Evolutionary conservation across 306 rosid species (phyloP).

Genomic region (Lablab purpureus): DNA sequence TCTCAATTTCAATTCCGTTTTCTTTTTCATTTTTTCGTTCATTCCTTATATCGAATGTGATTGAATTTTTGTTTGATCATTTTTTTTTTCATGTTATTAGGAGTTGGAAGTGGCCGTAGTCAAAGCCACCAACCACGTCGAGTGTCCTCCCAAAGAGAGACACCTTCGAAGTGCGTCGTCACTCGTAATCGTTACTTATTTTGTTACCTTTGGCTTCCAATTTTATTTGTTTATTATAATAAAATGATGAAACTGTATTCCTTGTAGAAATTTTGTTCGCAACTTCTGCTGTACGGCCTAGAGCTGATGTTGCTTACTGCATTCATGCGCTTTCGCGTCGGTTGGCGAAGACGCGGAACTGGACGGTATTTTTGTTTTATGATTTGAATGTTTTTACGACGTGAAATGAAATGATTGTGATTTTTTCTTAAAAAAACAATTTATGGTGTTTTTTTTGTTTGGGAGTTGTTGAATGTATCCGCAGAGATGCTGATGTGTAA

Average conservation of each 20-base stretch:
- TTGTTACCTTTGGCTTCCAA: neutral
- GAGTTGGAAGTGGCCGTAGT: conserved; percentile 95
- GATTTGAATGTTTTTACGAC: neutral
- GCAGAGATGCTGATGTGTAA: neutral
- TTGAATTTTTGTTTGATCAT: neutral
- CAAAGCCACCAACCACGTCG: conserved; percentile 94
- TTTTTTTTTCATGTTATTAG: conserved; percentile 51
- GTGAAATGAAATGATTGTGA: conserved; percentile 1
- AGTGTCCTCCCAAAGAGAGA: conserved; percentile 91
- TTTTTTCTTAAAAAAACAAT: neutral
- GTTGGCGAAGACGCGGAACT: conserved; percentile 76
- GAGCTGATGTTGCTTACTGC: conserved; percentile 83
- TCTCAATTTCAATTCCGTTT: neutral
- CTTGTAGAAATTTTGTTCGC: conserved; percentile 51
- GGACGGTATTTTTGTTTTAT: conserved; percentile 61
- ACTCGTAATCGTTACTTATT: neutral
- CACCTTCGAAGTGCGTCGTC: conserved; percentile 74
- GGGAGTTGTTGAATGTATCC: neutral
- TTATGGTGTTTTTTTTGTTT: neutral
- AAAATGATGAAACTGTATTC: conserved; percentile 8
- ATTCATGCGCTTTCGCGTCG: conserved; percentile 73
- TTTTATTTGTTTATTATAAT: neutral
- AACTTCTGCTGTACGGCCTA: conserved; percentile 65
- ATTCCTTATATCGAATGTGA: neutral
- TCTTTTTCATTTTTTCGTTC: neutral